A percentile compares a stretch with the other conserved stretches of the same genome.
phyloP scores from a whole-genome alignment of 169 alveolate genomes.

The Plasmodium cynomolgi region DNA sequence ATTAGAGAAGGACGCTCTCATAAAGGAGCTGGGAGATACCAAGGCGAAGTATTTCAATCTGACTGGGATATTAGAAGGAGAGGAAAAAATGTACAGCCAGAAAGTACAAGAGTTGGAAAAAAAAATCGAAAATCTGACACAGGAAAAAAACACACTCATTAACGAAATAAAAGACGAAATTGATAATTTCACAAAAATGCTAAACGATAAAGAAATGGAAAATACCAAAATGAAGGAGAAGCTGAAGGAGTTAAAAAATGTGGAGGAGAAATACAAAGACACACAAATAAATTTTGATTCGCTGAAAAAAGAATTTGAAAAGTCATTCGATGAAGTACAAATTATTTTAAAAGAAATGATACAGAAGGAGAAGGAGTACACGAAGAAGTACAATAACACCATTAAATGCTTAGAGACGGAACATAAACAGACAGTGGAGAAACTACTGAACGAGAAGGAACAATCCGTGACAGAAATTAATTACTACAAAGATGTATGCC shows the following conservation, averaged over 20 bases:
- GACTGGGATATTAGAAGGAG: slow-evolving; percentile 70
- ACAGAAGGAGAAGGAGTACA: slow-evolving; percentile 61
- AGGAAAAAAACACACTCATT: slow-evolving; percentile 39
- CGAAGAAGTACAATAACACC: slow-evolving; percentile 31
- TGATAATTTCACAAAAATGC: slow-evolving; percentile 26
- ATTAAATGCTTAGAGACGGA: slow-evolving; percentile 44
- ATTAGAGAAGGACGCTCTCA: slow-evolving; percentile 25
- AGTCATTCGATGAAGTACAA: slow-evolving; percentile 62
- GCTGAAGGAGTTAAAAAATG: slow-evolving; percentile 54
- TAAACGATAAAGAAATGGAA: slow-evolving; percentile 47
- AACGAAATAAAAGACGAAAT: slow-evolving; percentile 45
- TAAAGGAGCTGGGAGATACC: slow-evolving; percentile 54
- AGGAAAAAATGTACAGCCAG: slow-evolving; percentile 57
- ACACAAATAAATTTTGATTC: slow-evolving; percentile 57
- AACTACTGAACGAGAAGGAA: slow-evolving; percentile 25
- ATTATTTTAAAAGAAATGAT: slow-evolving; percentile 69
- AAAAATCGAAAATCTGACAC: slow-evolving; percentile 23
- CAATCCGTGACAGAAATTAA: background rate
- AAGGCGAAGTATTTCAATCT: slow-evolving; percentile 66
- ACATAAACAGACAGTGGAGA: slow-evolving; percentile 20
- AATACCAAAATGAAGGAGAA: slow-evolving; percentile 34
- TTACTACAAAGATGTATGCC: slow-evolving; percentile 39
- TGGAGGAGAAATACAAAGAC: slow-evolving; percentile 60
- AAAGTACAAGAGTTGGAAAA: slow-evolving; percentile 41
- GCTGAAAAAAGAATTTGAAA: slow-evolving; percentile 59